Evolutionary conservation across 1,139 yeast species (phyloP), one percentile per base, ranked within the genome.

Genomic region (Suhomyces guaymorum): DNA sequence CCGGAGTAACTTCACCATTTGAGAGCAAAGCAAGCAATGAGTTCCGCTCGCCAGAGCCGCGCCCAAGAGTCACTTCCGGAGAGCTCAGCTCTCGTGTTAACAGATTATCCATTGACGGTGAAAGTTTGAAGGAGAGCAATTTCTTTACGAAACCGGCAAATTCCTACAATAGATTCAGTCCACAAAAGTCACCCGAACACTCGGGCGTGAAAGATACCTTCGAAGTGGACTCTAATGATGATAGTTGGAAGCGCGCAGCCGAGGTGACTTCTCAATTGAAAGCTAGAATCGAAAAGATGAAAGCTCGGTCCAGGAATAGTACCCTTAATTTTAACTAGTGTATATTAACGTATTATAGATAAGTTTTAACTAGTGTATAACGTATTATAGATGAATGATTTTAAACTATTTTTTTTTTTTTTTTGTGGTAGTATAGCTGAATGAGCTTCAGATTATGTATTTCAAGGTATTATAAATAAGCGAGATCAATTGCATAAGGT

Each of bases 281-380:
- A 55, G 95, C 89, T 1, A 66, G 96, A 46, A 89, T 90, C 32
- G 95, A 87, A 57, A 82, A 84, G 59, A 88, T 89, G 96, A 85
- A 82, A 55, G 87, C 87, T 11, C 69, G 80, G 37, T 65, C 80
- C 3, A 58, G 78, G 42, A 43, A 45, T 24, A 48, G 46, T 25
- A 41, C 42, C 18, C 33, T 40, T 11, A 37, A 37, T 23, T 37
- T 37, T 19, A 31, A 31, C 23, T 37, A 37, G 39, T 27, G 24
- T 28, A 32, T 26, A 22, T 25, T 29, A n/a, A 18, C 30, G 33
- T 34, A 29, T 29, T 28, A 28, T 33, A 27, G 19, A 15, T 9
- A 15, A 7, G 12, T n/a, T 5, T 25, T 25, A 25, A 11, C 19
- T 25, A 25, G 9, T 25, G 10, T 5, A 5, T 20, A 20, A 6